A percentile compares a stretch with the other conserved stretches of the same genome.
Evolutionary conservation across 805 yeast genomes (phyloP).

Genomic region (Sugiyamaella qingdaonensis): DNA sequence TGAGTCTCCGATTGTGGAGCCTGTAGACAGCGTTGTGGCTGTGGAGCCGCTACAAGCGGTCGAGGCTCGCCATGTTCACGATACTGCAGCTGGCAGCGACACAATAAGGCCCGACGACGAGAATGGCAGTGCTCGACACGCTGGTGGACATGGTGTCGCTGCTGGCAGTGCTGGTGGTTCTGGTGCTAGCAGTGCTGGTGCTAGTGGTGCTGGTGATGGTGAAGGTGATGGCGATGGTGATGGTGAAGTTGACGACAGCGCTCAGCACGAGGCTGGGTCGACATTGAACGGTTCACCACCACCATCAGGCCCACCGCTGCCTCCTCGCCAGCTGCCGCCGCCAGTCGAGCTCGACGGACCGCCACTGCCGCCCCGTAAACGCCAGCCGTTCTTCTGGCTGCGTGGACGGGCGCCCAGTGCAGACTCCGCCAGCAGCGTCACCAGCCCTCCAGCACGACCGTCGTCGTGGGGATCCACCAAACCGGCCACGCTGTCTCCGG

Average conservation of each 20-base stretch:
- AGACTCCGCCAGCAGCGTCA: background rate
- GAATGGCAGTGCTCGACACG: background rate
- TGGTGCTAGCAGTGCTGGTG: background rate
- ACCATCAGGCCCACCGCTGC: conserved; percentile 11
- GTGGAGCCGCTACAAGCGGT: conserved; percentile 3
- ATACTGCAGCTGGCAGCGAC: background rate
- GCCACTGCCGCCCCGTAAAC: conserved; percentile 30
- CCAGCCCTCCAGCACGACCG: background rate
- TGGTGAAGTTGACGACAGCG: background rate
- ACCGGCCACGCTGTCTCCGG: conserved; percentile 31
- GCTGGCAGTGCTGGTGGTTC: background rate
- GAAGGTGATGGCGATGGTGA: background rate
- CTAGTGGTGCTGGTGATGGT: background rate
- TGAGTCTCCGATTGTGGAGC: conserved; percentile 11
- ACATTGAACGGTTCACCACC: background rate
- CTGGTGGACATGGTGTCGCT: background rate
- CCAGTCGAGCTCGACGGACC: conserved; percentile 15
- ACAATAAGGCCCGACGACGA: background rate
- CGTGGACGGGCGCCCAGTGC: conserved; percentile 12
- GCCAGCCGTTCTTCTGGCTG: conserved; percentile 31
- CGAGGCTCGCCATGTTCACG: conserved; percentile 1
- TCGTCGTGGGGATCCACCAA: conserved; percentile 6
- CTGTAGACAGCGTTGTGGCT: conserved; percentile 3
- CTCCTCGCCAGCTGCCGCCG: conserved; percentile 12
- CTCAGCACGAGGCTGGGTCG: background rate